Percentiles rank a stretch among this genome's conserved stretches.
Evolutionary conservation across 768 basidiomycete species (phyloP).

Genomic region (Amanita exitialis): DNA sequence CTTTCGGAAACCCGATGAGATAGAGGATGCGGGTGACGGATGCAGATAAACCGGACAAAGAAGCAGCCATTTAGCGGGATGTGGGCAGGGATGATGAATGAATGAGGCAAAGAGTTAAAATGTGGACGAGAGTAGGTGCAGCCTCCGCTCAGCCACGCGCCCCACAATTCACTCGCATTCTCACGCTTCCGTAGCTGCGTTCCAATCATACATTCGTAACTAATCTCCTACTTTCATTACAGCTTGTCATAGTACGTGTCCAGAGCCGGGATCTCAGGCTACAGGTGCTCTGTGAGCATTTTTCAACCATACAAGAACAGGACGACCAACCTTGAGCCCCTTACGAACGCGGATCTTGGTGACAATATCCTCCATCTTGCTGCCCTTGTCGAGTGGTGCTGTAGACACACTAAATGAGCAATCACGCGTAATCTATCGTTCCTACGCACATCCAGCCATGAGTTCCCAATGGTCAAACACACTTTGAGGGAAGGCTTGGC

Average conservation of each 20-base stretch:
- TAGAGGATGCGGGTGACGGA: constrained; percentile 93
- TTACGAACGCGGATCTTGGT: constrained; percentile 80
- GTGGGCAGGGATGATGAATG: constrained; percentile 6
- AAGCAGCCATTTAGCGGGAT: constrained; percentile 45
- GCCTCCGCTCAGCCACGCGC: neutral
- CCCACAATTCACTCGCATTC: neutral
- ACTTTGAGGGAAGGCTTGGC: constrained; percentile 96
- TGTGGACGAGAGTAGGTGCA: constrained; percentile 1
- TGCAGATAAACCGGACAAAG: constrained; percentile 78
- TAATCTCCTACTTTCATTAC: constrained; percentile 24
- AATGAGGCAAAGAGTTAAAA: constrained; percentile 6
- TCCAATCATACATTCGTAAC: constrained; percentile 10
- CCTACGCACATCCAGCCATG: constrained; percentile 68
- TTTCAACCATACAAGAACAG: neutral
- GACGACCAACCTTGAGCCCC: constrained; percentile 71
- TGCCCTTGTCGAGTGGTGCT: constrained; percentile 84
- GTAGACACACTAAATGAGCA: constrained; percentile 7
- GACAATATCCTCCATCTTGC: constrained; percentile 84
- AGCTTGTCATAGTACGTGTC: constrained; percentile 94
- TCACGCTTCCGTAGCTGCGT: neutral
- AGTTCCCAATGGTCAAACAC: constrained; percentile 92
- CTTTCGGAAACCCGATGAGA: constrained; percentile 86
- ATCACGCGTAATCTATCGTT: neutral
- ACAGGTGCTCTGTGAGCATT: neutral
- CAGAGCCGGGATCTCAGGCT: constrained; percentile 83